Percentiles rank a stretch among this genome's conserved stretches.
Conservation (phyloP, 2,329 filamentous ascomycete genomes). For the Penicillium aurantiogriseum region DNA sequence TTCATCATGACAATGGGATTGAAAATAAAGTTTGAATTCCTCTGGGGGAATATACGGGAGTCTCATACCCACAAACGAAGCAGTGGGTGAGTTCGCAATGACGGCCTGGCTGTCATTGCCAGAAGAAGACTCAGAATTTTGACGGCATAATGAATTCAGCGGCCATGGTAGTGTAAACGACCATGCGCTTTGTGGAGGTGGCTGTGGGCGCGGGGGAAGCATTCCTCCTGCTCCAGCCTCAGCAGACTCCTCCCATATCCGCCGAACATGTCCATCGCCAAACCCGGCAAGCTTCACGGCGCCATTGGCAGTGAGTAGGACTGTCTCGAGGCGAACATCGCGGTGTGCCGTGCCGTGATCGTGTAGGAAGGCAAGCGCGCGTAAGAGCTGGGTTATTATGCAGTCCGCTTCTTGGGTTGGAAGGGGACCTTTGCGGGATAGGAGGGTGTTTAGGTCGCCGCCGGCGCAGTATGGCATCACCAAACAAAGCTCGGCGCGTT, state of each 20-base stretch:
- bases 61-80: slow-evolving; percentile 17
- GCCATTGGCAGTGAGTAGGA: slow-evolving; percentile 74
- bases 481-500: slow-evolving; percentile 28
- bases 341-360: slow-evolving; percentile 82
- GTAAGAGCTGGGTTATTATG: slow-evolving; percentile 68
- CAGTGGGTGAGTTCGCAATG: neutral
- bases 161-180: slow-evolving; percentile 14
- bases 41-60: slow-evolving; percentile 21
- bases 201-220: slow-evolving; percentile 1
- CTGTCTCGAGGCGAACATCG: slow-evolving; percentile 92
- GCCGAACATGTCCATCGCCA: slow-evolving; percentile 72
- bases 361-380: slow-evolving; percentile 63
- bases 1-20: neutral
- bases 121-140: neutral
- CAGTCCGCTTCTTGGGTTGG: slow-evolving; percentile 82
- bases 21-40: slow-evolving; percentile 6
- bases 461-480: slow-evolving; percentile 62
- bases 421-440: slow-evolving; percentile 72
- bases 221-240: neutral
- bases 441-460: slow-evolving; percentile 79
- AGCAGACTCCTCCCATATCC: slow-evolving; percentile 50
- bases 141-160: slow-evolving; percentile 6
- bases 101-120: neutral
- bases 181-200: slow-evolving; percentile 4
- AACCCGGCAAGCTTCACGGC: slow-evolving; percentile 94